Conservation (phyloP, 75 land plant species). For the Gnetum montanum region DNA sequence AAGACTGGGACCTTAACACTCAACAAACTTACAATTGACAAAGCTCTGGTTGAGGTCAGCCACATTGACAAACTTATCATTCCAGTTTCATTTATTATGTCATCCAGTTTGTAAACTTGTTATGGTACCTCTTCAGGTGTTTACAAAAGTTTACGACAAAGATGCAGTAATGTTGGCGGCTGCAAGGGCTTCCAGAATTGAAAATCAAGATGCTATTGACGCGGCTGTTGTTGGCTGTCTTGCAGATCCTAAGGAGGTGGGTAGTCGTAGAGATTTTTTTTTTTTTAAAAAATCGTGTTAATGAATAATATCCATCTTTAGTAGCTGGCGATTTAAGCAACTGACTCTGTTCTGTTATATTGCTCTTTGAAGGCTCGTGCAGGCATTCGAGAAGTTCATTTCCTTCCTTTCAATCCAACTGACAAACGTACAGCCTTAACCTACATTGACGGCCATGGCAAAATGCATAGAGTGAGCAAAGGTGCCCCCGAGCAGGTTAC, state of each 20-base stretch:
- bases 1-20: slow-evolving; percentile 84
- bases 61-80: background rate
- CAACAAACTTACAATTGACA: slow-evolving; percentile 75
- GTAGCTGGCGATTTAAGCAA: too few species aligned
- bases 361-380: slow-evolving; percentile 26
- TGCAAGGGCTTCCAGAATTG: slow-evolving; percentile 77
- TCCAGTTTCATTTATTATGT: slow-evolving; percentile 1
- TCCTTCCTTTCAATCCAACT: slow-evolving; percentile 44
- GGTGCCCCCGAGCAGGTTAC: slow-evolving; percentile 57
- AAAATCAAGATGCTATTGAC: slow-evolving; percentile 91
- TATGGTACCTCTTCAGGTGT: slow-evolving; percentile 40
- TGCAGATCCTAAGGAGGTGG: slow-evolving; percentile 81
- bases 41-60: slow-evolving; percentile 55
- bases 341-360: too few species aligned
- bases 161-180: slow-evolving; percentile 60
- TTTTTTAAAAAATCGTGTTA: too few species aligned
- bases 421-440: slow-evolving; percentile 53
- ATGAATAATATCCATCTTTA: too few species aligned
- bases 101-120: background rate
- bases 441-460: slow-evolving; percentile 30
- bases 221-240: slow-evolving; percentile 73
- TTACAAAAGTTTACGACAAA: slow-evolving; percentile 47
- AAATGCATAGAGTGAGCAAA: slow-evolving; percentile 52
- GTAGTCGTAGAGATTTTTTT: background rate
- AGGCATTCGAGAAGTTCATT: slow-evolving; percentile 38